phyloP scores from a whole-genome alignment of 805 yeast species.

The Candida cerambycidarum region DNA sequence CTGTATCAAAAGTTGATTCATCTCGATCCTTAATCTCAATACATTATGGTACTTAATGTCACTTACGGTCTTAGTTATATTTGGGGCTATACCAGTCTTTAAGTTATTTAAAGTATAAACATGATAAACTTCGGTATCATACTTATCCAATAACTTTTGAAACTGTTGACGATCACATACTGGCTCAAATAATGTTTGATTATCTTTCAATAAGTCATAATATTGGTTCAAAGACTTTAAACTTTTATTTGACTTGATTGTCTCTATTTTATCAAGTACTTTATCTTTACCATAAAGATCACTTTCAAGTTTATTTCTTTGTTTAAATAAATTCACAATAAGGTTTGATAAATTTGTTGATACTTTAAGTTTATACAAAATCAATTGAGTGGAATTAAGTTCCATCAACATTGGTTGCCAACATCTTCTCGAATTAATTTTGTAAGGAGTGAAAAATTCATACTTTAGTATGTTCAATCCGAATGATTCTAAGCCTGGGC shows the following conservation, averaged over 20 bases:
- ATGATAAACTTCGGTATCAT: constrained; percentile 25
- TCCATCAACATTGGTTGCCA: constrained; percentile 42
- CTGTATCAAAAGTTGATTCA: constrained; percentile 37
- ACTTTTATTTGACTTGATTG: constrained; percentile 17
- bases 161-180: constrained; percentile 19
- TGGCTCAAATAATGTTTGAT: constrained; percentile 42
- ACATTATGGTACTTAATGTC: constrained; percentile 32
- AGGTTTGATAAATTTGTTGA: constrained; percentile 21
- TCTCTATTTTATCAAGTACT: constrained; percentile 9
- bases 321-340: constrained; percentile 31
- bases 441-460: constrained; percentile 41
- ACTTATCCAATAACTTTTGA: constrained; percentile 9
- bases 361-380: constrained; percentile 27
- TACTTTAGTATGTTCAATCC: constrained; percentile 35
- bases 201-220: constrained; percentile 23
- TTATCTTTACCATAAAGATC: constrained; percentile 17
- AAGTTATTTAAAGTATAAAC: constrained; percentile 32
- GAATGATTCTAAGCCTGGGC: constrained; percentile 30
- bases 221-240: constrained; percentile 20
- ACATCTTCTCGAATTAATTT: constrained; percentile 21
- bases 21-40: constrained; percentile 39
- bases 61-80: constrained; percentile 21
- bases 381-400: constrained; percentile 40
- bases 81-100: constrained; percentile 38
- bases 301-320: constrained; percentile 4